Conservation (phyloP, 768 basidiomycete genomes). For the Suillus paluster region DNA sequence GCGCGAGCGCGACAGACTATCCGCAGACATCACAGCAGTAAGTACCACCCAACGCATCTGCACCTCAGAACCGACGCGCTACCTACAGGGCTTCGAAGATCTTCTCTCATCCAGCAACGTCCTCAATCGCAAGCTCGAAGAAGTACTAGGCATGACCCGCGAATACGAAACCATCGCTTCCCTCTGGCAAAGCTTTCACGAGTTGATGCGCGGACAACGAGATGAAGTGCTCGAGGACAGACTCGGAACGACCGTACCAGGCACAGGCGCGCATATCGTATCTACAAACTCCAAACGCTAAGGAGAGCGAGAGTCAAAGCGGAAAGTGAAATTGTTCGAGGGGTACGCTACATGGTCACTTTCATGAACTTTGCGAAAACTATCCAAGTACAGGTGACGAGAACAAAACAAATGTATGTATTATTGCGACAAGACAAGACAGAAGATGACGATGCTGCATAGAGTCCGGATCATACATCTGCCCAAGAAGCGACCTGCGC, state of each 20-base stretch:
- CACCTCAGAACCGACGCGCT: not conserved
- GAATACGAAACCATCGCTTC: slow-evolving; percentile 90
- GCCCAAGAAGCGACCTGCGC: slow-evolving; percentile 56
- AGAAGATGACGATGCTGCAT: slow-evolving; percentile 30
- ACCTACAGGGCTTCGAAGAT: slow-evolving; percentile 83
- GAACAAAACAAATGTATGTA: slow-evolving; percentile 31
- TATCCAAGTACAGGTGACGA: slow-evolving; percentile 45
- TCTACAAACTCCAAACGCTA: slow-evolving; percentile 32
- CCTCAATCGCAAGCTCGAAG: slow-evolving; percentile 89
- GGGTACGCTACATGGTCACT: slow-evolving; percentile 22
- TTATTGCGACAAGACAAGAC: slow-evolving; percentile 38
- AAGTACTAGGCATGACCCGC: slow-evolving; percentile 89
- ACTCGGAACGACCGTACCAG: slow-evolving; percentile 56
- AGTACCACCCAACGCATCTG: slow-evolving; percentile 19
- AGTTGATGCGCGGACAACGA: slow-evolving; percentile 68
- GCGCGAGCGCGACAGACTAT: slow-evolving; percentile 74
- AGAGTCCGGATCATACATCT: slow-evolving; percentile 48
- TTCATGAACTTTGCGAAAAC: slow-evolving; percentile 30
- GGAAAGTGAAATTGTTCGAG: slow-evolving; percentile 5
- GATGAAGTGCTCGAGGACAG: slow-evolving; percentile 35
- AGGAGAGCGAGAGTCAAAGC: slow-evolving; percentile 12
- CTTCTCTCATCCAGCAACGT: slow-evolving; percentile 83
- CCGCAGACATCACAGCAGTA: slow-evolving; percentile 76
- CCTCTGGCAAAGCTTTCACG: slow-evolving; percentile 82
- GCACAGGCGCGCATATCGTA: slow-evolving; percentile 74